Base-by-base conservation (phyloP, 1,284 basidiomycete genomes). In the Ustilago trichophora region DNA sequence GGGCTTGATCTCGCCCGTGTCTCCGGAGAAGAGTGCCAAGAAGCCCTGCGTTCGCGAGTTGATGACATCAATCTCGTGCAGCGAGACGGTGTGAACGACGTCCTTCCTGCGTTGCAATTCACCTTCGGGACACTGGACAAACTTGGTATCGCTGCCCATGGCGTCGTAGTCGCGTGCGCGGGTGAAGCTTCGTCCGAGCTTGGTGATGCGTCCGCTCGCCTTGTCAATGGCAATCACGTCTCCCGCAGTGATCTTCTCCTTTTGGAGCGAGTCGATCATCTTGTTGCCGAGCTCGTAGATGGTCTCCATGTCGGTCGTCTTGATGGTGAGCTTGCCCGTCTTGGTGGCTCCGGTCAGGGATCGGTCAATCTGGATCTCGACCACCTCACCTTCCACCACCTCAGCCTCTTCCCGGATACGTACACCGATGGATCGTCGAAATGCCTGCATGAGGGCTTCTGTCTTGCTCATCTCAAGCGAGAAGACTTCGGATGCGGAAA, bases 231-330 rank as follows among this genome's bases (percentile, higher is more conserved):
- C 88, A 67, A 98, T 90, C 12, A 98, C 91, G 78, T 98, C 95
- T 25, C 96, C 95, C 0, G 95, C 95, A 3, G 93, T 87, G 13
- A 98, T 91, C 81, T 98, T 98, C 84, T 98, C 94, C 83, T 95
- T 96, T 44, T 92, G 90, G 34, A 98, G 83, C 8, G 93, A 89
- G 77, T 98, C 95, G 62, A 98, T 98, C 96, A 98, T 98, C 86
- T 98, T 98, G 56, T 90, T 93, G 9, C 96, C 96, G 16, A 98
- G 87, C 83, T 98, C 96, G 82, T 98, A 98, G 35, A 98, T 92
- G 13, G 95, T 98, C 85, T 98, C 95, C 95, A 98, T 98, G 82
- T 98, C 95, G 5, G 94, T 98, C 10, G 93, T 97, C 84, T 98
- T 98, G 79, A 98, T 91, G 0, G 95, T 98, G 58, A 98, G 83